Base-by-base conservation (phyloP, 208 protist genomes). In the Wallacemonas sp. region DNA sequence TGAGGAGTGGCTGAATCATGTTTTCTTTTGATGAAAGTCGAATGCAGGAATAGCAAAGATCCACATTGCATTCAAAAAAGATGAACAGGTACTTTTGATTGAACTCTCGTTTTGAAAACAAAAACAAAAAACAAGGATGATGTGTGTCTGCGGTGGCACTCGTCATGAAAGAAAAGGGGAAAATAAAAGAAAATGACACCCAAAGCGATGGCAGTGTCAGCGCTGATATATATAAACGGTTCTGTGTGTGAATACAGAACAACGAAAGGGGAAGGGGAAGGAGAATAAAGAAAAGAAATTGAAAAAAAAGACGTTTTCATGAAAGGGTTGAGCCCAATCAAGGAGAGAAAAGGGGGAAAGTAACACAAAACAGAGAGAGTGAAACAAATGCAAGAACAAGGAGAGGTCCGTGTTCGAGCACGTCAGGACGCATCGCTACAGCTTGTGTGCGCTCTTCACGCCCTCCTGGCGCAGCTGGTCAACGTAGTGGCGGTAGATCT, bases 381-480 rank as follows among this genome's bases (percentile, higher is more conserved):
- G 11, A 6, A 9, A 14, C 41, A 47, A 9, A n/a, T 19, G n/a
- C 11, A 4, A 17, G 8, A 55, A 6, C 47, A 17, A 32, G n/a
- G n/a, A n/a, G n/a, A n/a, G n/a, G n/a, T n/a, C n/a, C n/a, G 19
- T 49, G 44, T 23, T 49, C 4, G 44, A 11, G 9, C 24, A n/a
- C 17, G 24, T 55, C 3, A 47, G 12, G 9, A 5, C 24, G 6
- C 47, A 32, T 32, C 8, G 5, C 44, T 65, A 71, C 54, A 76
- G 21, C 70, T 70, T 70, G 33, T 54, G 33, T 21, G 49, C 60
- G 32, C 55, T 52, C 58, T 49, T 55, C 48, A 38, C 2, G 5
- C 62, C 64, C 43, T 70, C 64, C 23, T 46, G 21, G 24, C 60
- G 58, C 2, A 76, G 70, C 64, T 76, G 64, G 26, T 76, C 64